Percentiles rank a stretch among this genome's conserved stretches.
These are phyloP conservation scores for Ramaria rubella DNA, from an alignment of 768 basidiomycete species.

Conservation along the genomic window DNA sequence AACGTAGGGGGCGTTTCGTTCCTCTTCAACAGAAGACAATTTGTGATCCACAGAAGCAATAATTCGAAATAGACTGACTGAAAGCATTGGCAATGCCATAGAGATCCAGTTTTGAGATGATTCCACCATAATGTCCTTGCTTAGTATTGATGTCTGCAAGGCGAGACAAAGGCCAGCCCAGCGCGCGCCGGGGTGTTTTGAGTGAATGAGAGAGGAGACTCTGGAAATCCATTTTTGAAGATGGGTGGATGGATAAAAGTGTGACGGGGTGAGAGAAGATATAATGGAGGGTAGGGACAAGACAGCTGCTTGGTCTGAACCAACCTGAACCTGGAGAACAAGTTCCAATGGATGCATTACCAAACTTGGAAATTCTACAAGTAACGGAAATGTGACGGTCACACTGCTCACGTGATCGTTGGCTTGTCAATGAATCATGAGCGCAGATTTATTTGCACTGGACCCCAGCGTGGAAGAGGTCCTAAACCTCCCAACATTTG, in stretches of 20 bases:
- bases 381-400: neutral
- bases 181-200: slow-evolving; percentile 67
- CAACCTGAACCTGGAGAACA: slow-evolving; percentile 65
- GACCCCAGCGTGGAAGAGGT: slow-evolving; percentile 45
- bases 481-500: slow-evolving; percentile 34
- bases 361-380: neutral
- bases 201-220: slow-evolving; percentile 65
- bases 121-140: slow-evolving; percentile 57
- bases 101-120: slow-evolving; percentile 68
- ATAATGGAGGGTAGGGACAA: slow-evolving; percentile 55
- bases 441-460: slow-evolving; percentile 37
- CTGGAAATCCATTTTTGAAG: slow-evolving; percentile 71
- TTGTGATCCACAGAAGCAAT: slow-evolving; percentile 17
- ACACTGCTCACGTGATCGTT: neutral
- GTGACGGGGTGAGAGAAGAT: slow-evolving; percentile 43
- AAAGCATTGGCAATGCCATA: slow-evolving; percentile 55
- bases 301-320: slow-evolving; percentile 57
- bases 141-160: slow-evolving; percentile 53
- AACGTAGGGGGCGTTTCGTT: slow-evolving; percentile 53
- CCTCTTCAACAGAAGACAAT: slow-evolving; percentile 43
- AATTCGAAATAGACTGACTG: slow-evolving; percentile 44
- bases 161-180: slow-evolving; percentile 81
- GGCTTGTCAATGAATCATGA: slow-evolving; percentile 15
- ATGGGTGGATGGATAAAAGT: slow-evolving; percentile 56
- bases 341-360: slow-evolving; percentile 32